phyloP scores from a whole-genome alignment of 257 asterid genomes.

The Voacanga thouarsii region DNA sequence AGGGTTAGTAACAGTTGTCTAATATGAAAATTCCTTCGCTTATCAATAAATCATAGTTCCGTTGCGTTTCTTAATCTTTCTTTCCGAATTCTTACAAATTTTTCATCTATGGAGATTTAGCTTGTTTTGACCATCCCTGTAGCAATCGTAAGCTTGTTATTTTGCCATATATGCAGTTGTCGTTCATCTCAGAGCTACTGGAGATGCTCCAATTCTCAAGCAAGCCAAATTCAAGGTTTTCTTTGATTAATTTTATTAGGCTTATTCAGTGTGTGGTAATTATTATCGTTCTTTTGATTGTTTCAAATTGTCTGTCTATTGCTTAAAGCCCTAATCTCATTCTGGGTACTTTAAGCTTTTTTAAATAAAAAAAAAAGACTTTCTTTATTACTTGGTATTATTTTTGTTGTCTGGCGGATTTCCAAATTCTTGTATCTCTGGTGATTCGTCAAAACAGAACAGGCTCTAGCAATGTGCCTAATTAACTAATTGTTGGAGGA shows the following conservation, averaged over 20 bases:
- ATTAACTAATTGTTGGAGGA: background rate
- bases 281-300: background rate
- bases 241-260: background rate
- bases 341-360: background rate
- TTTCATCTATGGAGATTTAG: background rate
- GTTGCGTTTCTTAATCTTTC: background rate
- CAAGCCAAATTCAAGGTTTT: constrained; percentile 92
- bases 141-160: background rate
- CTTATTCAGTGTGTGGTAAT: background rate
- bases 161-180: constrained; percentile 51
- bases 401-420: background rate
- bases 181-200: constrained; percentile 91
- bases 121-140: background rate
- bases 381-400: background rate
- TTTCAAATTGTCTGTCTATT: background rate
- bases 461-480: background rate
- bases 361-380: too few species aligned
- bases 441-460: background rate
- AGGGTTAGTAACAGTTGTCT: constrained; percentile 36
- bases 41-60: background rate
- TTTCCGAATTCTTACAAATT: background rate
- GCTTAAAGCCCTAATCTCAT: background rate
- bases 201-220: constrained; percentile 93
- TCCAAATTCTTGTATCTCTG: background rate
- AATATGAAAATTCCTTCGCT: background rate